Evolutionary conservation across 495 filamentous ascomycete genomes (phyloP).

Genomic region (Evansstolkia leycettana): DNA sequence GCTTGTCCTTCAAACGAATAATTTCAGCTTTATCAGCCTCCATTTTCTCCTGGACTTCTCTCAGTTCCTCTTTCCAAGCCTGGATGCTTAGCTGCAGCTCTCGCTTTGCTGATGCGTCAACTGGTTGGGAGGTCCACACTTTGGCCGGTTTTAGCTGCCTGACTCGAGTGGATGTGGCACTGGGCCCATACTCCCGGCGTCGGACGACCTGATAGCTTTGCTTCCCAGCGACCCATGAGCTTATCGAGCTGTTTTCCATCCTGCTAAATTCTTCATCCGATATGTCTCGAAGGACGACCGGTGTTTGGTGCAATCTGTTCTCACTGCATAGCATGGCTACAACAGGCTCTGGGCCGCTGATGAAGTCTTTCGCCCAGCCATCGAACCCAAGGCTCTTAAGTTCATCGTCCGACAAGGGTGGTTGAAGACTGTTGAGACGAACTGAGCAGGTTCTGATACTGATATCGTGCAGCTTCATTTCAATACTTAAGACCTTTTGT

Average conservation of each 20-base stretch:
- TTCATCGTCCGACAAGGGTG: slow-evolving; percentile 43
- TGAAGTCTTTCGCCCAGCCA: slow-evolving; percentile 61
- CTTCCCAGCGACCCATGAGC: slow-evolving; percentile 51
- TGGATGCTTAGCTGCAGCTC: slow-evolving; percentile 32
- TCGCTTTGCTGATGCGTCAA: slow-evolving; percentile 48
- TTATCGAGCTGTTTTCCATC: slow-evolving; percentile 40
- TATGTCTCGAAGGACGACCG: slow-evolving; percentile 48
- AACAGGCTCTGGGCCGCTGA: slow-evolving; percentile 75
- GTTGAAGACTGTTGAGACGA: slow-evolving; percentile 34
- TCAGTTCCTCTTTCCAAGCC: slow-evolving; percentile 29
- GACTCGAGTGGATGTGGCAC: slow-evolving; percentile 52
- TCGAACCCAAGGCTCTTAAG: slow-evolving; percentile 56
- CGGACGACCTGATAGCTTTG: slow-evolving; percentile 45
- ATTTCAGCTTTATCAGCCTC: slow-evolving; percentile 23
- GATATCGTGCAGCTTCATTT: slow-evolving; percentile 51
- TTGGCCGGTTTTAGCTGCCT: slow-evolving; percentile 39
- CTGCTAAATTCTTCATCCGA: slow-evolving; percentile 47
- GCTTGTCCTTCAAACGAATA: slow-evolving; percentile 18
- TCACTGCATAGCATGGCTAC: slow-evolving; percentile 75
- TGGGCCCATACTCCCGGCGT: slow-evolving; percentile 61
- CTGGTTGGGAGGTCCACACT: slow-evolving; percentile 67
- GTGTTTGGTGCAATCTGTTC: slow-evolving; percentile 51
- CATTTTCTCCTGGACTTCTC: slow-evolving; percentile 20
- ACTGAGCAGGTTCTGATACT: slow-evolving; percentile 45
- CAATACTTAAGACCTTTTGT: slow-evolving; percentile 19